These are phyloP conservation scores for Plasmodium yoelii DNA, from an alignment of 169 alveolate species.

Conservation along the genomic window DNA sequence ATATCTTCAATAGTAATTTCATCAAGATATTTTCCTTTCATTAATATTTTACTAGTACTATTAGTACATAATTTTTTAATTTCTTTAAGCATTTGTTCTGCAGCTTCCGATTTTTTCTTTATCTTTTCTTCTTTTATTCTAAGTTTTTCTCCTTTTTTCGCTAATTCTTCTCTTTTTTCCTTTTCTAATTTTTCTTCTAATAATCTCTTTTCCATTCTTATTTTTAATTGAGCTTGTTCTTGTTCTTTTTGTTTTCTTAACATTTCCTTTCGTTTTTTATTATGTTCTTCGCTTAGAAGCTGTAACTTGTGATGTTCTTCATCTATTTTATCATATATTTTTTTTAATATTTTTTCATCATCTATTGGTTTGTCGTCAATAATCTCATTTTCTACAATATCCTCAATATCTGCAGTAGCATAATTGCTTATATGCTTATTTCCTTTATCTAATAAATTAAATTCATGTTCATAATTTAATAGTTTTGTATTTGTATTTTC, in stretches of 20 bases:
- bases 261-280: constrained; percentile 86
- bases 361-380: constrained; percentile 76
- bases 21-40: constrained; percentile 90
- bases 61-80: constrained; percentile 85
- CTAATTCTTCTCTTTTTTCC: constrained; percentile 86
- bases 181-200: constrained; percentile 83
- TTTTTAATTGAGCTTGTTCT: constrained; percentile 87
- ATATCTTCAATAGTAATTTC: constrained; percentile 91
- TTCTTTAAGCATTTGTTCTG: constrained; percentile 83
- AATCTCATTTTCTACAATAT: constrained; percentile 52
- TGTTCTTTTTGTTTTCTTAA: constrained; percentile 86
- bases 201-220: constrained; percentile 88
- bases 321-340: constrained; percentile 68
- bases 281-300: constrained; percentile 71
- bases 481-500: constrained; percentile 33
- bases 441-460: constrained; percentile 59
- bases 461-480: constrained; percentile 67
- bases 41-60: constrained; percentile 81
- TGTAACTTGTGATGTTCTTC: constrained; percentile 69
- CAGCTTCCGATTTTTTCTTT: constrained; percentile 80
- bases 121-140: constrained; percentile 81
- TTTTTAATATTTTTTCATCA: constrained; percentile 53
- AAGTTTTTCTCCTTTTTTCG: constrained; percentile 84
- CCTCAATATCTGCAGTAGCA: constrained; percentile 44
- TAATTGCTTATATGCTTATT: constrained; percentile 36